Evolutionary conservation across 1,284 basidiomycete species (phyloP), one percentile per base, ranked within the genome.

Genomic region (Termitomyces sp.): DNA sequence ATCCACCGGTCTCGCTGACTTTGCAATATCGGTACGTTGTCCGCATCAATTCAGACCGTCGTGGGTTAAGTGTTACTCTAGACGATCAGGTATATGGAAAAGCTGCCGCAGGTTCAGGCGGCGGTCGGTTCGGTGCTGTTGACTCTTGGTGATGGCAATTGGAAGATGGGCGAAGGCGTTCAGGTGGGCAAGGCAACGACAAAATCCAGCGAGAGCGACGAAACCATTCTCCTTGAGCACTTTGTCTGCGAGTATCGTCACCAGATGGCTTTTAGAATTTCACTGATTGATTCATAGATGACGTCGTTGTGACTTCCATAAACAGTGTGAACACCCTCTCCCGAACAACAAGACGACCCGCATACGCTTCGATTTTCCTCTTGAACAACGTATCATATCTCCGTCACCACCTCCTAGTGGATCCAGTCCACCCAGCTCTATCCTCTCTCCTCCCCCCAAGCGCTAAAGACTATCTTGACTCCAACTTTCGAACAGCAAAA

Each of bases 111-210:
- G 41, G 84, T 91, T 3, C 77, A 81, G 52, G 76, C 74, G 30
- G 87, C 85, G 0, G 86, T 83, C 10, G 79, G 78, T 0, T 73
- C 86, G 2, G 82, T 84, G 0, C 71, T 92, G 36, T 65, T 82
- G 42, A 79, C 81, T 1, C 77, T 92, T 1, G 89, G 89, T 0
- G 89, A 92, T 58, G 89, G 89, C 2, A 92, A 92, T 61, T 92
- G 90, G 89, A 88, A 82, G 69, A 91, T 92, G 89, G 89, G 90
- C 3, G 88, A 90, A 58, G 88, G 89, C 2, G 76, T 86, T 28
- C 77, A 79, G 60, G 80, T 85, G 2, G 80, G 78, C 3, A 83
- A 81, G 61, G 68, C 65, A 1, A 48, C 24, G 10, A 58, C 68
- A 2, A 81, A 80, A 56, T 60, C 69, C 1, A 72, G 73, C 5